A percentile compares a stretch with the other conserved stretches of the same genome.
phyloP scores from a whole-genome alignment of 345 rosid species.

The Camelina neglecta region DNA sequence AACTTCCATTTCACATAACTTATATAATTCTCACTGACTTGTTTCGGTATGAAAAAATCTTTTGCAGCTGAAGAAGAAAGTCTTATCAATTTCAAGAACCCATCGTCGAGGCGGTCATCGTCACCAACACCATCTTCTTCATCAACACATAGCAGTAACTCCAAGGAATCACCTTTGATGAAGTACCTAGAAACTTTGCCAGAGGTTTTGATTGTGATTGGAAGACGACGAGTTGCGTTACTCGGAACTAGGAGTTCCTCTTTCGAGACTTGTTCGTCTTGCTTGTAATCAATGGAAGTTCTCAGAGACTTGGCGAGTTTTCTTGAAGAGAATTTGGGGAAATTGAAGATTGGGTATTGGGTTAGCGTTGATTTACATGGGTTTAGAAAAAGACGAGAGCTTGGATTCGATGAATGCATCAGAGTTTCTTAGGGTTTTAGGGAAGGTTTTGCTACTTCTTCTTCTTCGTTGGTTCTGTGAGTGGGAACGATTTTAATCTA shows the following conservation, averaged over 20 bases:
- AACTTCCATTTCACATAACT: conserved; percentile 89
- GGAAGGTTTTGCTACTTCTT: conserved; percentile 5
- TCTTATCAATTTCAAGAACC: conserved; percentile 47
- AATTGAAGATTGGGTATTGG: conserved; percentile 8
- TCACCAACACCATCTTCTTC: background rate
- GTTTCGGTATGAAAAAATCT: conserved; percentile 81
- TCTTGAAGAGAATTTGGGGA: conserved; percentile 1
- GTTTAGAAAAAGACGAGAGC: conserved; percentile 24
- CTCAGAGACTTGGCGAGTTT: conserved; percentile 31
- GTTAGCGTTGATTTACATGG: conserved; percentile 25
- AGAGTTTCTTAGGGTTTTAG: conserved; percentile 20
- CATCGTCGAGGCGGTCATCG: conserved; percentile 21
- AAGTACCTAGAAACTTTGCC: conserved; percentile 36
- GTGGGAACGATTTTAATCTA: background rate
- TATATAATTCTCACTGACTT: conserved; percentile 61
- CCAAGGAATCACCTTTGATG: conserved; percentile 36
- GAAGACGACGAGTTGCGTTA: conserved; percentile 17
- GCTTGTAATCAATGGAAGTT: conserved; percentile 30
- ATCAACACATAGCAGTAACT: conserved; percentile 12
- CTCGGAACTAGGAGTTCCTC: conserved; percentile 17
- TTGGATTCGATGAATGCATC: conserved; percentile 35
- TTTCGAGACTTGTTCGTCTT: conserved; percentile 6
- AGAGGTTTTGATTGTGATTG: conserved; percentile 26
- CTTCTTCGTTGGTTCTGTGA: background rate
- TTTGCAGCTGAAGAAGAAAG: conserved; percentile 51